phyloP scores from a whole-genome alignment of 1,284 basidiomycete species.

The Ustilago lituana region DNA sequence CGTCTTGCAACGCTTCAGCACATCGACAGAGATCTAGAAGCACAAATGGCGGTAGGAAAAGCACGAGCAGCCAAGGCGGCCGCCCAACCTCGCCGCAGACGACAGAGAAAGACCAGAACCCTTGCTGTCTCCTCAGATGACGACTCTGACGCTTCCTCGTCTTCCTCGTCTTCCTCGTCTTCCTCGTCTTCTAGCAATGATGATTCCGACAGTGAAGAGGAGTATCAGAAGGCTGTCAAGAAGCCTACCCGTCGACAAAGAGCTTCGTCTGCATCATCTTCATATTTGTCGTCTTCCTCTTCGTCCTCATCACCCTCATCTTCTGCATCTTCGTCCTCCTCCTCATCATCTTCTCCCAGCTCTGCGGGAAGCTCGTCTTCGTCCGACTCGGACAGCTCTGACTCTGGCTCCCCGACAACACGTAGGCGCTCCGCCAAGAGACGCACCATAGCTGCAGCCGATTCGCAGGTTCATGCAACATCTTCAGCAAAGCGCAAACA shows the following conservation, averaged over 20 bases:
- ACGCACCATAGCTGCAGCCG: not conserved
- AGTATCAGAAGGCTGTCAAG: not conserved
- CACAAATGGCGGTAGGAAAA: conserved; percentile 27
- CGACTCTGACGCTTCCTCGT: conserved; percentile 36
- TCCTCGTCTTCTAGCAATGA: conserved; percentile 23
- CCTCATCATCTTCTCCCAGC: not conserved
- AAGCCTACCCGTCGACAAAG: not conserved
- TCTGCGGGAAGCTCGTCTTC: not conserved
- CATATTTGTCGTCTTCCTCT: conserved; percentile 14
- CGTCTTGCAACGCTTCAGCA: too few relatives aligned
- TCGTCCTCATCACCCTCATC: conserved; percentile 19
- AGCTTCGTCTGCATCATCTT: conserved; percentile 3
- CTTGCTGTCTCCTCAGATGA: conserved; percentile 32
- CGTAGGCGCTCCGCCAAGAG: not conserved
- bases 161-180: conserved; percentile 22
- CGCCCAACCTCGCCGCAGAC: conserved; percentile 17
- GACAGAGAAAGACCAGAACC: conserved; percentile 43
- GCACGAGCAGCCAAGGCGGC: conserved; percentile 9
- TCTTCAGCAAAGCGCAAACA: conserved; percentile 7
- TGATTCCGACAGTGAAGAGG: conserved; percentile 7
- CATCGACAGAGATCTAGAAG: too few relatives aligned
- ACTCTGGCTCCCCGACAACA: not conserved
- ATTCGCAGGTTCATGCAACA: not conserved
- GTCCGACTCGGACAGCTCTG: conserved; percentile 17
- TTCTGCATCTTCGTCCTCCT: conserved; percentile 6